Evolutionary conservation across 2,329 filamentous ascomycete species (phyloP).

Genomic region (Amesomyces nigricolor): DNA sequence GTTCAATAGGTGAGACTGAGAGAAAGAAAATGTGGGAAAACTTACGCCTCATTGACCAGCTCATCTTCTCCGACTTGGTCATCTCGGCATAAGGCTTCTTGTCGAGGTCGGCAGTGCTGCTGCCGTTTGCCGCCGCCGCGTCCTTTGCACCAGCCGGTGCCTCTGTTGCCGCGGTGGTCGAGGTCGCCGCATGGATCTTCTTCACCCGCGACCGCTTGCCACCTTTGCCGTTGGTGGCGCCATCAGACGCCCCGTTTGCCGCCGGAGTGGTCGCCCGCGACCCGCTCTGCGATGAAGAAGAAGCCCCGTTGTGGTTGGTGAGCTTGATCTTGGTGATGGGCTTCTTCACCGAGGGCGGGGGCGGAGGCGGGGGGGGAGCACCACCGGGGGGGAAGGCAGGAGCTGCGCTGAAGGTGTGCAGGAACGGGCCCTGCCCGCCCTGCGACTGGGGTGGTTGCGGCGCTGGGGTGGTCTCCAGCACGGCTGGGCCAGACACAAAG

Average conservation of each 20-base stretch:
- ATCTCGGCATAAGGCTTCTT: constrained; percentile 58
- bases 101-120: constrained; percentile 23
- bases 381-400: constrained; percentile 18
- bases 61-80: constrained; percentile 63
- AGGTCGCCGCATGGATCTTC: constrained; percentile 5
- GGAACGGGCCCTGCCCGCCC: constrained; percentile 10
- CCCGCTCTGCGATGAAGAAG: constrained; percentile 9
- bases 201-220: constrained; percentile 16
- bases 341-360: constrained; percentile 24
- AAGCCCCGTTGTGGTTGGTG: constrained; percentile 20
- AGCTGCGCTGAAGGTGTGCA: constrained; percentile 26
- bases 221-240: constrained; percentile 9
- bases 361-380: constrained; percentile 18
- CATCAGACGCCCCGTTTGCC: constrained; percentile 15
- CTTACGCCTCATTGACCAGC: constrained; percentile 59
- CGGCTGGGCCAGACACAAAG: constrained; percentile 6
- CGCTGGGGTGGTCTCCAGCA: constrained; percentile 1
- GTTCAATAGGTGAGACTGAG: neutral
- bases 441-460: constrained; percentile 3
- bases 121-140: neutral
- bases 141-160: constrained; percentile 7
- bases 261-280: constrained; percentile 20
- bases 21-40: neutral
- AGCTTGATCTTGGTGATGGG: constrained; percentile 27
- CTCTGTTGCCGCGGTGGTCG: neutral